Base-by-base conservation (phyloP, 2,329 filamentous ascomycete species). In the Elsinoe fawcettii region DNA sequence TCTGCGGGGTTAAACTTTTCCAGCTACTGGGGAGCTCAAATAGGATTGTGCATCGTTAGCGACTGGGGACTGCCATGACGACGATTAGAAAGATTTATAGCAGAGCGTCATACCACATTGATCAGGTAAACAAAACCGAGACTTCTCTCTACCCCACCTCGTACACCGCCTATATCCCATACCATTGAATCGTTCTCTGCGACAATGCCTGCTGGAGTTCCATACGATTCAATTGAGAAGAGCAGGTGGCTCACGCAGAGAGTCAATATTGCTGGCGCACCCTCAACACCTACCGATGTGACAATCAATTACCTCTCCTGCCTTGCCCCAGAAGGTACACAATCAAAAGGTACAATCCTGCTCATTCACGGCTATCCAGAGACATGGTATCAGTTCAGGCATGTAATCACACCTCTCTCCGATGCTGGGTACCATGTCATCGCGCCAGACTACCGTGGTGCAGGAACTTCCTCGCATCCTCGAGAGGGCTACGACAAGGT, bases 311-410 rank as follows among this genome's bases (percentile, higher is more conserved):
- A 51, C 46, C 25, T 51, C 2, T 51, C 46, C 25, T 51, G 46
- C 46, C 46, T 25, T 51, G 25, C 46, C 2, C 25, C 25, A 32
- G 27, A 51, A 14, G 46, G 14, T n/a, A 51, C 41, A 46, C 14
- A 58, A 16, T 49, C 58, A 25, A 69, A 69, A 61, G 72, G 72
- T 22, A 65, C 67, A 12, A 70, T 75, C n/a, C 62, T 77, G 14
- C 69, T 77, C 18, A 73, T 78, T 36, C 75, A 78, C 58, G 75
- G 75, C 59, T 78, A 75, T 58, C 75, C 75, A 1, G 69, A 77
- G 60, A 75, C 75, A 5, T 74, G 71, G 2, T 75, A 76, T 59
- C 75, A 74, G 60, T 75, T 71, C 59, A 71, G 73, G 4, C 67
- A 71, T 51, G 70, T 73, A 16, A 71, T 73, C 37, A 63, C 62